A percentile compares a stretch with the other conserved stretches of the same genome.
Conservation (phyloP, 2,329 filamentous ascomycete genomes). For the Colletotrichum sp. region DNA sequence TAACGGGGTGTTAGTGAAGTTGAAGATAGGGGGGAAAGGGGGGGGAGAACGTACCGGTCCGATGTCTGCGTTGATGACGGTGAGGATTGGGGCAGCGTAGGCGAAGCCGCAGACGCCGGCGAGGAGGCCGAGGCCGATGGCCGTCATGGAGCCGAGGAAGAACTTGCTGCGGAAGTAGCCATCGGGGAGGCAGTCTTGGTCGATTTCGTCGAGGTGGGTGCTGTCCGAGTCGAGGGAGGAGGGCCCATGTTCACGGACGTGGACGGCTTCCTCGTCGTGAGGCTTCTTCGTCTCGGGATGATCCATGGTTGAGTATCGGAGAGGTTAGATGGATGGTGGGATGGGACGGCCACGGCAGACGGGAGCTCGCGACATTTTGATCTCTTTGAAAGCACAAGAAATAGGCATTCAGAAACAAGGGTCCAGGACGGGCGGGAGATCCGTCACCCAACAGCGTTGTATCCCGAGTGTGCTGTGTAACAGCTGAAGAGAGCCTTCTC, state of each 20-base stretch:
- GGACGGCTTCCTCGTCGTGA: neutral
- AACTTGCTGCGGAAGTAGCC: conserved; percentile 30
- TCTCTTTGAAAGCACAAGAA: neutral
- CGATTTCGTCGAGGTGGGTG: conserved; percentile 21
- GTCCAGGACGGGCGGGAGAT: neutral
- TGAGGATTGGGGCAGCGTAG: conserved; percentile 23
- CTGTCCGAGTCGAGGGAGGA: neutral
- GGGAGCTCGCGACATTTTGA: neutral
- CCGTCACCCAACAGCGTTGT: neutral
- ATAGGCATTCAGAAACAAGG: neutral
- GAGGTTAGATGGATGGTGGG: no score
- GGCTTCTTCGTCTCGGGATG: neutral
- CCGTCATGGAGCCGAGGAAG: conserved; percentile 30
- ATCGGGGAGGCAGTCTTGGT: conserved; percentile 24
- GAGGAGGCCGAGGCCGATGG: conserved; percentile 28
- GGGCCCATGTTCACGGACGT: neutral
- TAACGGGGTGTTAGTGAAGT: neutral
- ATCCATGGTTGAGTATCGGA: neutral
- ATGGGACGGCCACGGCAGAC: neutral
- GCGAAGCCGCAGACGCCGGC: conserved; percentile 32
- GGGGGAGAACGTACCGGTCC: conserved; percentile 5
- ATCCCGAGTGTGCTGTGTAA: neutral
- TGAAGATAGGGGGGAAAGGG: neutral
- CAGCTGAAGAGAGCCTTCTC: neutral
- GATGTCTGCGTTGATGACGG: conserved; percentile 39